phyloP scores from a whole-genome alignment of 139 green algal species.

The Chloropicon primus region DNA sequence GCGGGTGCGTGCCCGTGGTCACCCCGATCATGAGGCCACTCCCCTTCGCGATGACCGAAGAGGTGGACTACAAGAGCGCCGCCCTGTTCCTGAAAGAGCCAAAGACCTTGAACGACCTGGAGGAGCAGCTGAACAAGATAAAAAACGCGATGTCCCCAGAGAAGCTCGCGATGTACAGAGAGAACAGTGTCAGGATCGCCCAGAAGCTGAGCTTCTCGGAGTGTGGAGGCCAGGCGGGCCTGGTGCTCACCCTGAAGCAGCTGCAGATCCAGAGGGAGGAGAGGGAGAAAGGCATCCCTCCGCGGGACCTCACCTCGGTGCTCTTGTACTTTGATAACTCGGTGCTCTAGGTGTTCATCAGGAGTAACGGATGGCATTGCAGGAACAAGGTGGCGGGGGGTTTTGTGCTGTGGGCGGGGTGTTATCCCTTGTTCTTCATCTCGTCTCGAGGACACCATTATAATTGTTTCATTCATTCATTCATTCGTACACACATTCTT shows the following conservation, averaged over 20 bases:
- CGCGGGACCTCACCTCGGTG: neutral
- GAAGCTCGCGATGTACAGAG: neutral
- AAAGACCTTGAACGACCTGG: neutral
- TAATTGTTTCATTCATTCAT: too few species aligned
- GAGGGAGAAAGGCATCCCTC: neutral
- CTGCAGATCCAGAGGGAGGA: neutral
- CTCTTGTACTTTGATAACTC: too few species aligned
- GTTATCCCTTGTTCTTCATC: too few species aligned
- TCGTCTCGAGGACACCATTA: too few species aligned
- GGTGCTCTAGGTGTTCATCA: too few species aligned
- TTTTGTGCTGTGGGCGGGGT: too few species aligned
- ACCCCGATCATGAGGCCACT: neutral
- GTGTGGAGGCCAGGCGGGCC: neutral
- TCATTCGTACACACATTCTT: too few species aligned
- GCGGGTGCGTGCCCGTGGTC: neutral
- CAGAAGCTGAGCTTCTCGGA: neutral
- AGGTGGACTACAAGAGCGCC: neutral
- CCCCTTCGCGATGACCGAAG: neutral
- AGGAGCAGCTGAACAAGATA: neutral
- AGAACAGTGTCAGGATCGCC: neutral
- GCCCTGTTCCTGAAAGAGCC: neutral
- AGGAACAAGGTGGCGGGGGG: too few species aligned
- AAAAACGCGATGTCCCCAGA: neutral
- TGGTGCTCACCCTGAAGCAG: neutral
- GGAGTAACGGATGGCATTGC: too few species aligned